Percentiles rank a stretch among this genome's conserved stretches.
These are phyloP conservation scores for Colletotrichum cereale DNA, from an alignment of 2,329 filamentous ascomycete species.

Conservation along the genomic window DNA sequence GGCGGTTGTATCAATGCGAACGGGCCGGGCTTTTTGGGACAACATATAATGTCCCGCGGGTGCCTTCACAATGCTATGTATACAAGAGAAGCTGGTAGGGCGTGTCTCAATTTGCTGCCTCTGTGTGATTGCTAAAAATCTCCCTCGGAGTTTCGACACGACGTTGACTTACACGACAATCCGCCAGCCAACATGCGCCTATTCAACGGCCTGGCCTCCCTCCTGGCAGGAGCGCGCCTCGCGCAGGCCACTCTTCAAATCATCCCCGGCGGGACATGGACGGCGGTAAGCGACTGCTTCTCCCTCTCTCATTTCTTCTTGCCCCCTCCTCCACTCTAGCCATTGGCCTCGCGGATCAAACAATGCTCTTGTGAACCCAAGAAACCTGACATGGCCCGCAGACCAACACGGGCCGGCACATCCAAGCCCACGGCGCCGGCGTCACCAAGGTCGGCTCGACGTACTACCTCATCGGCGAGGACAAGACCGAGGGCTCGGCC, in stretches of 20 bases:
- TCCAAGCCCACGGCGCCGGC: slow-evolving; percentile 76
- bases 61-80: background rate
- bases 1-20: background rate
- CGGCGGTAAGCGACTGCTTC: slow-evolving; percentile 49
- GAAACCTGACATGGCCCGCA: slow-evolving; percentile 40
- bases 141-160: background rate
- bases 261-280: slow-evolving; percentile 61
- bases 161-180: background rate
- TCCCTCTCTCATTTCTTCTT: background rate
- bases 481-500: slow-evolving; percentile 71
- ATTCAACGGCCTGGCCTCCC: slow-evolving; percentile 10
- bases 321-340: background rate
- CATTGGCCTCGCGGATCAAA: background rate
- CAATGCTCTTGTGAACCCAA: background rate
- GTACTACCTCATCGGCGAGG: slow-evolving; percentile 78
- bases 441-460: slow-evolving; percentile 64
- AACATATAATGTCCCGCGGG: background rate
- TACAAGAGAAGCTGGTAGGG: background rate
- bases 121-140: background rate
- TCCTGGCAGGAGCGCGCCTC: slow-evolving; percentile 27
- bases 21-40: too few species aligned
- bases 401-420: slow-evolving; percentile 63
- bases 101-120: background rate
- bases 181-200: slow-evolving; percentile 25
- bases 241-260: slow-evolving; percentile 49